These are phyloP conservation scores for Leptographium lundbergii DNA, from an alignment of 2,329 filamentous ascomycete species.

Conservation along the genomic window DNA sequence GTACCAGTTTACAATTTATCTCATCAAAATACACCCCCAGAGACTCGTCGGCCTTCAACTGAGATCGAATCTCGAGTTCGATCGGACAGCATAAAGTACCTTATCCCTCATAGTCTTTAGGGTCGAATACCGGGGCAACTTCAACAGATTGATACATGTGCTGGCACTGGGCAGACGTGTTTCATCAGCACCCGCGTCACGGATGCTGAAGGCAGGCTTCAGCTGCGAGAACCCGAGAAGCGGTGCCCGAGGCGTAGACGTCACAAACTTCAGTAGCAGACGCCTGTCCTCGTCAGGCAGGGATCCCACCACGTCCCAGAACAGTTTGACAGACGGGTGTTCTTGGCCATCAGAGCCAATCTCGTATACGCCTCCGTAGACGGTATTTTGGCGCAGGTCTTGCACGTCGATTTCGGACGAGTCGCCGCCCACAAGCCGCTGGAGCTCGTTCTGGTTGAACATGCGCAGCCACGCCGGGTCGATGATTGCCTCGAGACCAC, in stretches of 20 bases:
- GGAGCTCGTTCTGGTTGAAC: slow-evolving; percentile 95
- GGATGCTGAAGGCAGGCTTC: slow-evolving; percentile 76
- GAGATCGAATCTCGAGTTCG: slow-evolving; percentile 85
- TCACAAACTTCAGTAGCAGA: slow-evolving; percentile 90
- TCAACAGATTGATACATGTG: slow-evolving; percentile 90
- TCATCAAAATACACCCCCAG: neutral
- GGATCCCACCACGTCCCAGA: slow-evolving; percentile 78
- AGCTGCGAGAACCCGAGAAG: slow-evolving; percentile 80
- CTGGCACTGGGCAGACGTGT: slow-evolving; percentile 79
- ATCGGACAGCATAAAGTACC: slow-evolving; percentile 77
- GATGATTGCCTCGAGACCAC: slow-evolving; percentile 76
- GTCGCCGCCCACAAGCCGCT: slow-evolving; percentile 85
- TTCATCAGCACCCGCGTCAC: slow-evolving; percentile 68
- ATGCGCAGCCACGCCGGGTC: slow-evolving; percentile 89
- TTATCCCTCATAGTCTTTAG: slow-evolving; percentile 59
- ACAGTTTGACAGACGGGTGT: slow-evolving; percentile 72
- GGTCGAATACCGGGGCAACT: slow-evolving; percentile 70
- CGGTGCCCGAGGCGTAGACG: slow-evolving; percentile 80
- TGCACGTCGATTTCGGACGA: slow-evolving; percentile 74
- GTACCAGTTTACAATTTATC: neutral
- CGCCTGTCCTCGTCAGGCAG: slow-evolving; percentile 67
- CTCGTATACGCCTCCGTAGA: slow-evolving; percentile 76
- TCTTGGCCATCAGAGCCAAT: slow-evolving; percentile 83
- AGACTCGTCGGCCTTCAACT: slow-evolving; percentile 27
- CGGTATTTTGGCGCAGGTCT: slow-evolving; percentile 72